phyloP scores from a whole-genome alignment of 768 basidiomycete genomes.

The Gelatoporia subvermispora region DNA sequence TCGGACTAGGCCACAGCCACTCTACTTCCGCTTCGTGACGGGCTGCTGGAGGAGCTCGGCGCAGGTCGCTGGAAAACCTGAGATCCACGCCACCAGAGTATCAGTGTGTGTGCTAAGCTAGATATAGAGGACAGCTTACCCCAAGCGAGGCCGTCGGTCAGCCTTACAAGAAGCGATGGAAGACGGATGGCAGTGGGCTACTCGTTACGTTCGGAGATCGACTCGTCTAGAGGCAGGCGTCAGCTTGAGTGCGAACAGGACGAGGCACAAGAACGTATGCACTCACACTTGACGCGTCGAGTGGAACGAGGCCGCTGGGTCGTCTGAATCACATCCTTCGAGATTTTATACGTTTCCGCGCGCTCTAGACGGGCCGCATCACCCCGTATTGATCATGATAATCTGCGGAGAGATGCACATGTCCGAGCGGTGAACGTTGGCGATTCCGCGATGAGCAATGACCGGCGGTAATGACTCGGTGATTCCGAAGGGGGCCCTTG shows the following conservation, averaged over 20 bases:
- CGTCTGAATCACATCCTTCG: too few relatives aligned
- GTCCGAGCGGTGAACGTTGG: too few relatives aligned
- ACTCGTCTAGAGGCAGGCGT: not conserved
- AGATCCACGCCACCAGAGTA: not conserved
- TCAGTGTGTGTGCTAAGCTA: not conserved
- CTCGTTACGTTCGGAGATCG: conserved; percentile 19
- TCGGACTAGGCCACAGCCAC: conserved; percentile 20
- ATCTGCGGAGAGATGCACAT: too few relatives aligned
- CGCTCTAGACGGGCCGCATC: too few relatives aligned
- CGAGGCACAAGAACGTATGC: too few relatives aligned
- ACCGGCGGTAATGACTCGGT: too few relatives aligned
- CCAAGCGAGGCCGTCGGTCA: conserved; percentile 31
- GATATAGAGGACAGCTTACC: conserved; percentile 13
- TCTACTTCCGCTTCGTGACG: conserved; percentile 24
- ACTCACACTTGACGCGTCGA: too few relatives aligned
- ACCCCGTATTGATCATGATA: too few relatives aligned
- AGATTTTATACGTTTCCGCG: too few relatives aligned
- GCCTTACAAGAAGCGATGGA: conserved; percentile 40
- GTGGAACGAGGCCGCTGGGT: too few relatives aligned
- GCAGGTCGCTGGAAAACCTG: not conserved
- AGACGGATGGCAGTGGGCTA: conserved; percentile 27
- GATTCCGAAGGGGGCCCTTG: too few relatives aligned
- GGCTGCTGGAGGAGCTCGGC: conserved; percentile 27
- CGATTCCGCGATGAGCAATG: too few relatives aligned
- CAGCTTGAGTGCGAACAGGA: not conserved